Evolutionary conservation across 257 asterid genomes (phyloP), one percentile per base, ranked within the genome.

Genomic region (Solanum gandarillasii): DNA sequence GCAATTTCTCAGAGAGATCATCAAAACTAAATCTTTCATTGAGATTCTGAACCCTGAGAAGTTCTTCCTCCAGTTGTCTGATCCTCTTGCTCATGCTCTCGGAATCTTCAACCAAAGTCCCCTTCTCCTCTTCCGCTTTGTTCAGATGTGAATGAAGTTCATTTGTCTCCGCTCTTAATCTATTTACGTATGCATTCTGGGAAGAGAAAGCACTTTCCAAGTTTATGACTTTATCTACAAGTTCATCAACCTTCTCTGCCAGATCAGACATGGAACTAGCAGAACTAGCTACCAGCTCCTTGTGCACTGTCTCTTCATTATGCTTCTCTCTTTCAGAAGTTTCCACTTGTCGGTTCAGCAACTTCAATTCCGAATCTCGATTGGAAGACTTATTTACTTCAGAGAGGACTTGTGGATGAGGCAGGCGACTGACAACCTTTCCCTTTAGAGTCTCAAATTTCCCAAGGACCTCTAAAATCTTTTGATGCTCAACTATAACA

Each of bases 181-280:
- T 89, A 71, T 67, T 88, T 18, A 92, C 92, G 21, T 83, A 71
- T 82, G 93, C 92, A 82, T 31, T 86, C 90, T 92, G 94, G 82
- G 92, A 88, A 83, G 87, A 85, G 29, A 90, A 88, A 1, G 85
- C 88, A 48, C 52, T 90, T 85, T 89, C 93, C 88, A 92, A 74
- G 23, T 83, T 83, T 84, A 92, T 90, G 34, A 90, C 88, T 89
- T 91, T 91, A 39, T 91, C 92, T 3, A 91, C 93, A 68, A 92
- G 91, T 29, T 86, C 93, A 74, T 92, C 93, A 48, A 91, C 92
- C 75, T 90, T 90, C 90, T 92, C 92, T 73, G 91, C 92, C 62
- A 92, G 85, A 43, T 89, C 90, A 20, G 88, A 68, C 90, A 89
- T 90, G 87, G 91, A 83, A 86, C 55, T 32, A 39, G 85, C 88